Percentiles rank a stretch among this genome's conserved stretches.
Conservation (phyloP, 148 eudicot species). For the Rhododendron williamsianum region DNA sequence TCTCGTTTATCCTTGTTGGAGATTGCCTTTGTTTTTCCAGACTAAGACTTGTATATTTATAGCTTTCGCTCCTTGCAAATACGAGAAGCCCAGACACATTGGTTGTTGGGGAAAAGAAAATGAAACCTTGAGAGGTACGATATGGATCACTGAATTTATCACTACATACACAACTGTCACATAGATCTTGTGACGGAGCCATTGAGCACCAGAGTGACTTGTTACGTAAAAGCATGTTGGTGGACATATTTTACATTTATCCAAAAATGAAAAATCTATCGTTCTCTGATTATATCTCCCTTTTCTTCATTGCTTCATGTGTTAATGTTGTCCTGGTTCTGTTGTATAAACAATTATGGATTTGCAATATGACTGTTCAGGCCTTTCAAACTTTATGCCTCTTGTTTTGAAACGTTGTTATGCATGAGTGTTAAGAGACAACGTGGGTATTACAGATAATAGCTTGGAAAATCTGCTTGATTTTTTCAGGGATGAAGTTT, state of each 20-base stretch:
- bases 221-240: not conserved
- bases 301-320: not conserved
- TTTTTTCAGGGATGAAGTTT: slow-evolving; percentile 51
- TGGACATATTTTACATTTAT: not conserved
- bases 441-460: slow-evolving; percentile 32
- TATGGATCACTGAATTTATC: not conserved
- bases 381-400: not conserved
- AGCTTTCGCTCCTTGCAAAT: slow-evolving; percentile 40
- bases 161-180: not conserved
- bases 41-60: not conserved
- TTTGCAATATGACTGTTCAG: not conserved
- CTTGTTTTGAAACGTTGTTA: slow-evolving; percentile 13
- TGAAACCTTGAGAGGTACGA: slow-evolving; percentile 27
- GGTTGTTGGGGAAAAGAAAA: slow-evolving; percentile 88
- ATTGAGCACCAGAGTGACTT: not conserved
- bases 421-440: slow-evolving; percentile 61
- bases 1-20: no score
- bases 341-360: not conserved
- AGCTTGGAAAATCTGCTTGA: slow-evolving; percentile 44
- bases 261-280: no score
- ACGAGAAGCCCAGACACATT: slow-evolving; percentile 81
- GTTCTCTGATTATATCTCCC: not conserved
- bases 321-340: not conserved
- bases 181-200: not conserved
- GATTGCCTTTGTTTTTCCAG: not conserved